Conservation (phyloP, 371 early-diverging fungal species). For the Conidiobolus incongruus region DNA sequence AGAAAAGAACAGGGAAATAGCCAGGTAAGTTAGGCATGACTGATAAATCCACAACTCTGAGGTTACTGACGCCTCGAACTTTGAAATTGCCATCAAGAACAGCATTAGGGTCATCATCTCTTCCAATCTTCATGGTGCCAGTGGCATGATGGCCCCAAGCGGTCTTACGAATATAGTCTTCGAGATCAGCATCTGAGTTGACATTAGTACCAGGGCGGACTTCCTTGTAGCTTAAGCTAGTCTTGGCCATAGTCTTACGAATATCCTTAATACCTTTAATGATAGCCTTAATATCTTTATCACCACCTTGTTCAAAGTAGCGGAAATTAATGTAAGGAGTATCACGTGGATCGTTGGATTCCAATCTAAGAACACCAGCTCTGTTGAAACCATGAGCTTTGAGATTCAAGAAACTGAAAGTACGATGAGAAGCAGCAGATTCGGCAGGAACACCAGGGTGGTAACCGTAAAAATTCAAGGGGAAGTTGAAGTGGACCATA, state of each 20-base stretch:
- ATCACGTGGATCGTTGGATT: slow-evolving; percentile 2
- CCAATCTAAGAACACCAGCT: neutral
- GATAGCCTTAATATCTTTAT: neutral
- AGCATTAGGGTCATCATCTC: slow-evolving; percentile 8
- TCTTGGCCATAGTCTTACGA: neutral
- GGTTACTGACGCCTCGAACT: slow-evolving; percentile 11
- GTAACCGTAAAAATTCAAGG: slow-evolving; percentile 1
- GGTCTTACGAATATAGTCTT: slow-evolving; percentile 1
- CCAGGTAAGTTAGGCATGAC: slow-evolving; percentile 15
- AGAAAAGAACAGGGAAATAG: slow-evolving; percentile 8
- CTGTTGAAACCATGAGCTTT: slow-evolving; percentile 4
- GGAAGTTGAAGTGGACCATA: neutral
- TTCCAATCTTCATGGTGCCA: slow-evolving; percentile 15
- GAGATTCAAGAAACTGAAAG: neutral
- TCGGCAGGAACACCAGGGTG: neutral
- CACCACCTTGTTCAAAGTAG: slow-evolving; percentile 1
- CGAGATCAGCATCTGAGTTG: neutral
- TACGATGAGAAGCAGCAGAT: neutral
- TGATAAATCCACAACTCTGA: slow-evolving; percentile 16
- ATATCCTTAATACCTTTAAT: neutral
- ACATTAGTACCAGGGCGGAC: neutral
- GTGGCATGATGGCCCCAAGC: slow-evolving; percentile 9
- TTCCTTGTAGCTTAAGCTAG: neutral
- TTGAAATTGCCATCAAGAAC: slow-evolving; percentile 13
- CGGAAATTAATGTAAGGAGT: slow-evolving; percentile 4